Evolutionary conservation across 1,139 yeast genomes (phyloP).

Genomic region (Taiozyma sp.): DNA sequence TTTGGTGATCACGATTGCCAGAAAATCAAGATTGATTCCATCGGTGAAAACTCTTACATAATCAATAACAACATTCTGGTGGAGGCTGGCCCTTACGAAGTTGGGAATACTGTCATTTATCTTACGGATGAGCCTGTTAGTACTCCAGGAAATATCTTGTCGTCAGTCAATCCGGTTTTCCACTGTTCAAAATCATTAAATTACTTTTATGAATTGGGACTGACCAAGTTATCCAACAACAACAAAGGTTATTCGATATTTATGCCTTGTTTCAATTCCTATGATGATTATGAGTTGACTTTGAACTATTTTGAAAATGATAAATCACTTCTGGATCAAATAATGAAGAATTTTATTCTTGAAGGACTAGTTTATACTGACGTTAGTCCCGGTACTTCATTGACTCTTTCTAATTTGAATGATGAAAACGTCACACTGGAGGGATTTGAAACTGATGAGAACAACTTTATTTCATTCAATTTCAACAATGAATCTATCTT

Average conservation of each 20-base stretch:
- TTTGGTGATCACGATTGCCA: conserved; percentile 42
- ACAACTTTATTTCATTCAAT: conserved; percentile 19
- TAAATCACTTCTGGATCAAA: conserved; percentile 41
- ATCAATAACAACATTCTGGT: conserved; percentile 44
- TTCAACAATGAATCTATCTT: conserved; percentile 24
- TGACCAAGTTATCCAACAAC: conserved; percentile 41
- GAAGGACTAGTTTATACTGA: conserved; percentile 69
- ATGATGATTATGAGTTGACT: conserved; percentile 65
- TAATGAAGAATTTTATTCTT: conserved; percentile 57
- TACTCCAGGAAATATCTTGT: conserved; percentile 48
- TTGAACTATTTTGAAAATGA: conserved; percentile 54
- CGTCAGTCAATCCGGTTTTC: conserved; percentile 51
- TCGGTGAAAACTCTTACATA: conserved; percentile 37
- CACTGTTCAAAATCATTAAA: conserved; percentile 48
- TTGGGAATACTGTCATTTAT: conserved; percentile 61
- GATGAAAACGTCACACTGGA: conserved; percentile 26
- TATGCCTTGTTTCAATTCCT: conserved; percentile 73
- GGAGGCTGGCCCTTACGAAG: conserved; percentile 36
- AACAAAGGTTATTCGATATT: conserved; percentile 68
- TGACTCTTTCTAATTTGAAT: conserved; percentile 29
- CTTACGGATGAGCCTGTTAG: conserved; percentile 54
- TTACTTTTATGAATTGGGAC: conserved; percentile 44
- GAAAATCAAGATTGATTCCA: conserved; percentile 34
- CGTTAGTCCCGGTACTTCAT: conserved; percentile 30
- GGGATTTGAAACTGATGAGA: conserved; percentile 2